phyloP scores from a whole-genome alignment of 1,284 basidiomycete genomes.

The Inonotus hispidus region DNA sequence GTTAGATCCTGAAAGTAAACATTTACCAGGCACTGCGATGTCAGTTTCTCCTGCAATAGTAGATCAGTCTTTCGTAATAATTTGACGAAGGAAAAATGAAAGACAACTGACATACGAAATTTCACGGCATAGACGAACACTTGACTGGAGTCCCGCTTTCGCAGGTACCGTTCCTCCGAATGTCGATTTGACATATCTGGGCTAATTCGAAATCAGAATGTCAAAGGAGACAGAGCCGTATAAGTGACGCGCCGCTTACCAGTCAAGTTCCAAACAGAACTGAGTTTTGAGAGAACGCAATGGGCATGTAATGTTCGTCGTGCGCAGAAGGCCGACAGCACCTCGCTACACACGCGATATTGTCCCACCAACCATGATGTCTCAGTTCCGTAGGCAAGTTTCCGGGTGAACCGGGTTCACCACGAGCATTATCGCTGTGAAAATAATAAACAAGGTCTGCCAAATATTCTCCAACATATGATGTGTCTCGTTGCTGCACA shows the following conservation, averaged over 20 bases:
- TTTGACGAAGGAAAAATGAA: neutral
- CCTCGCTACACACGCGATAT: neutral
- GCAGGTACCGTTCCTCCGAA: neutral
- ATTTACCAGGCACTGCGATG: too few species aligned
- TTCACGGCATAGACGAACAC: neutral
- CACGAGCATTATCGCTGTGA: neutral
- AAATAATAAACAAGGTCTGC: neutral
- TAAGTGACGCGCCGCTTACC: neutral
- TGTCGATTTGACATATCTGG: neutral
- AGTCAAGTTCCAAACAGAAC: slow-evolving; percentile 1
- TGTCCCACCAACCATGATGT: neutral
- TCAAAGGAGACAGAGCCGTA: neutral
- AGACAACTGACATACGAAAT: neutral
- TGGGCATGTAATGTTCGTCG: neutral
- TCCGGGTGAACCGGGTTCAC: neutral
- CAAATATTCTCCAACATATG: neutral
- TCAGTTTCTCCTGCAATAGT: neutral
- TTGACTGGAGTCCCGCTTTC: neutral
- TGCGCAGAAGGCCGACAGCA: neutral
- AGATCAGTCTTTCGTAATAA: neutral
- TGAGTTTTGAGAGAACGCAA: neutral
- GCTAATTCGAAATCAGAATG: neutral
- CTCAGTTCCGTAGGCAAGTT: neutral
- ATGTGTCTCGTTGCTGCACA: neutral
- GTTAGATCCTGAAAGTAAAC: too few species aligned